A percentile compares a stretch with the other conserved stretches of the same genome.
Conservation (phyloP, 2,329 filamentous ascomycete genomes). For the Curvularia sp. region DNA sequence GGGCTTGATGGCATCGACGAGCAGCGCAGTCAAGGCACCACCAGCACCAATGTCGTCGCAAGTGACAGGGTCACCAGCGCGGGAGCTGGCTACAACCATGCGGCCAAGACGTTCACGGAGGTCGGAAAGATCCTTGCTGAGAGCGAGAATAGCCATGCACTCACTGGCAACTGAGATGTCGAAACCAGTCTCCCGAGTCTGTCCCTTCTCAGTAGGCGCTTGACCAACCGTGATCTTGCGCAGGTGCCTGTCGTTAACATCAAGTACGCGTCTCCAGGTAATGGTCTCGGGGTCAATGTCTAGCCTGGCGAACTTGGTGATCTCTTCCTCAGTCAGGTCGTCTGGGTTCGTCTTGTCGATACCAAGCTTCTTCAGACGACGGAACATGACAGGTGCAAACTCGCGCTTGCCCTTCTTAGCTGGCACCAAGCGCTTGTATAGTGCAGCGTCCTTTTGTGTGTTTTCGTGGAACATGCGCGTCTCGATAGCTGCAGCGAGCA, state of each 20-base stretch:
- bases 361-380: conserved; percentile 90
- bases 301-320: conserved; percentile 84
- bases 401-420: conserved; percentile 86
- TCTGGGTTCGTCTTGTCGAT: conserved; percentile 95
- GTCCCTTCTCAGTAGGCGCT: conserved; percentile 88
- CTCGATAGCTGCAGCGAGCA: conserved; percentile 94
- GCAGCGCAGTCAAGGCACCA: conserved; percentile 89
- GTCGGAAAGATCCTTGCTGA: conserved; percentile 85
- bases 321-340: conserved; percentile 88
- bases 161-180: conserved; percentile 98
- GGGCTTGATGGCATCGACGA: conserved; percentile 98
- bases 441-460: conserved; percentile 86
- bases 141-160: conserved; percentile 96
- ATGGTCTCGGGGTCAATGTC: conserved; percentile 98
- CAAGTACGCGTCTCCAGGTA: conserved; percentile 93
- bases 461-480: conserved; percentile 98
- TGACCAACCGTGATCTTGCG: conserved; percentile 88
- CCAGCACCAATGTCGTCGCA: conserved; percentile 95
- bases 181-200: conserved; percentile 87
- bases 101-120: conserved; percentile 91
- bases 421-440: conserved; percentile 88
- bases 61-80: conserved; percentile 85
- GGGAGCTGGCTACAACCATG: conserved; percentile 94
- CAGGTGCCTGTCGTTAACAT: conserved; percentile 96
- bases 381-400: conserved; percentile 91